Evolutionary conservation across 495 filamentous ascomycete species (phyloP).

Genomic region (Penicillium bovifimosum): DNA sequence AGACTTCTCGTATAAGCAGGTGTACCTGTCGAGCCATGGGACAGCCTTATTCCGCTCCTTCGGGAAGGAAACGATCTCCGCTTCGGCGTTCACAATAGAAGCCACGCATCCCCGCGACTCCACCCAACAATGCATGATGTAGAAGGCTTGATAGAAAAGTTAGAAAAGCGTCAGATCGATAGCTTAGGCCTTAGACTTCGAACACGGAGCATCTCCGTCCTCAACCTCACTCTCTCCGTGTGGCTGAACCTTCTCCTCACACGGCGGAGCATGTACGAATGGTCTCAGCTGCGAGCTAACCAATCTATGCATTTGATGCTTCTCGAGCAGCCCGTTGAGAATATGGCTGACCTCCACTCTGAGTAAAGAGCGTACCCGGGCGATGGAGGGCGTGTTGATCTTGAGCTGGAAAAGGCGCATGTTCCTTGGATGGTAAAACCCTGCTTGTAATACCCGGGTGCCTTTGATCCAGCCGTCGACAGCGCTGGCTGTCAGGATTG

Average conservation of each 20-base stretch:
- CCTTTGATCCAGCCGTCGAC: slow-evolving; percentile 22
- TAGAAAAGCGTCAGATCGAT: not conserved
- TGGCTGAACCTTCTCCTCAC: not conserved
- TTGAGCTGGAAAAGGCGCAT: slow-evolving; percentile 7
- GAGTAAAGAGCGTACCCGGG: slow-evolving; percentile 15
- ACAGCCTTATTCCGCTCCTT: too few relatives aligned
- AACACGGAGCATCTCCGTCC: slow-evolving; percentile 9
- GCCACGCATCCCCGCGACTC: not conserved
- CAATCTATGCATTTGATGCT: slow-evolving; percentile 13
- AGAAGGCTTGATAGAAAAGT: not conserved
- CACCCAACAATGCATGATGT: not conserved
- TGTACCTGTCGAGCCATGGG: too few relatives aligned
- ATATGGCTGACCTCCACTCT: slow-evolving; percentile 17
- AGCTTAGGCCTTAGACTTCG: not conserved
- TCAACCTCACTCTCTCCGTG: slow-evolving; percentile 8
- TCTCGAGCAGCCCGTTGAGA: slow-evolving; percentile 12
- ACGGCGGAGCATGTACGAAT: not conserved
- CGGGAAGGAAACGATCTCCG: too few relatives aligned
- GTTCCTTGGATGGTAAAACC: slow-evolving; percentile 1
- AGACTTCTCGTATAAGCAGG: too few relatives aligned
- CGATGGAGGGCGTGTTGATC: slow-evolving; percentile 13
- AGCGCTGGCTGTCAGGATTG: slow-evolving; percentile 3
- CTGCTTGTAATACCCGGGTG: not conserved
- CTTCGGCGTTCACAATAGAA: too few relatives aligned
- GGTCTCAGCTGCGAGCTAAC: slow-evolving; percentile 2